Conservation (phyloP, 164 flowering plant species). For the Vitis riparia region DNA sequence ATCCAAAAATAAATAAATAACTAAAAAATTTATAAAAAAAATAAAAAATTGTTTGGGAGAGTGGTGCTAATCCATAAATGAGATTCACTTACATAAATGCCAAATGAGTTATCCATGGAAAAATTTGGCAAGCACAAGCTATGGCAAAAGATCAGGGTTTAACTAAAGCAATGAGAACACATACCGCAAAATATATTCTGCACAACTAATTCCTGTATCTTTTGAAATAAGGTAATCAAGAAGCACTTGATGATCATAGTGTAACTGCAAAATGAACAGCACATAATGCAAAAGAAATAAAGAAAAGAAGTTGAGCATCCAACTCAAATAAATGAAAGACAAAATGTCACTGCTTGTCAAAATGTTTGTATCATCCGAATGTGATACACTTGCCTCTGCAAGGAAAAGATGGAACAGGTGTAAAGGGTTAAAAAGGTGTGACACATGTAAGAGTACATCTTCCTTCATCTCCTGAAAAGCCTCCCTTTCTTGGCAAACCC, state of each 20-base stretch:
- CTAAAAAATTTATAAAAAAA: too few species aligned
- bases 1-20: too few species aligned
- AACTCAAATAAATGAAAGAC: not conserved
- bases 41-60: too few species aligned
- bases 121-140: not conserved
- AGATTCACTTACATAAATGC: not conserved
- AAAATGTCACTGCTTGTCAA: not conserved
- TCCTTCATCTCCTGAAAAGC: slow-evolving; percentile 29
- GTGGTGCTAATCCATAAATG: too few species aligned
- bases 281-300: not conserved
- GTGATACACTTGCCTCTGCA: slow-evolving; percentile 49
- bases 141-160: not conserved
- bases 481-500: slow-evolving; percentile 19
- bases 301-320: not conserved
- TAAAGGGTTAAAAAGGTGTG: slow-evolving; percentile 65
- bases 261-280: slow-evolving; percentile 53
- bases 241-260: slow-evolving; percentile 87
- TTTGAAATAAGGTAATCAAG: slow-evolving; percentile 96
- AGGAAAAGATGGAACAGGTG: slow-evolving; percentile 75
- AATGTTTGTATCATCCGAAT: not conserved
- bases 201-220: slow-evolving; percentile 70
- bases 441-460: slow-evolving; percentile 39
- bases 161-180: not conserved
- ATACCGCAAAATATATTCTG: slow-evolving; percentile 81
- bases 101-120: not conserved